Percentiles rank a stretch among this genome's conserved stretches.
Evolutionary conservation across 768 basidiomycete genomes (phyloP).

Genomic region (Hemileccinum rubropunctum): DNA sequence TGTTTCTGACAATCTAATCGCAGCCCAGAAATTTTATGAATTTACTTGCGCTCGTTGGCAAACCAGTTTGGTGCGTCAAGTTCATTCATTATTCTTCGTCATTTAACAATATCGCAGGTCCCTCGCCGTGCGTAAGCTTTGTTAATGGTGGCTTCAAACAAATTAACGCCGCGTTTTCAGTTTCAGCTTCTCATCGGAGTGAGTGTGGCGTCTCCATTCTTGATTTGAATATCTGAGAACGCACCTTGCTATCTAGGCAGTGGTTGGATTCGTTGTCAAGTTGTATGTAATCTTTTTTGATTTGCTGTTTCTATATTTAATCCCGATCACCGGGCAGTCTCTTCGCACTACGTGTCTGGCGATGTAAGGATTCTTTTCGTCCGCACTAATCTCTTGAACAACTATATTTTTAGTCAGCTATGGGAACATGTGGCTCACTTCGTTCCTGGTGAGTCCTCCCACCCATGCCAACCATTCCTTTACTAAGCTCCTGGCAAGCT

Average conservation of each 20-base stretch:
- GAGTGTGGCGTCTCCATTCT: slow-evolving; percentile 9
- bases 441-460: slow-evolving; percentile 40
- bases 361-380: slow-evolving; percentile 42
- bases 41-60: slow-evolving; percentile 34
- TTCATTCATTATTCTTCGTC: neutral
- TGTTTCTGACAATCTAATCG: slow-evolving; percentile 2
- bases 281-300: slow-evolving; percentile 34
- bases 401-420: slow-evolving; percentile 46
- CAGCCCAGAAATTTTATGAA: slow-evolving; percentile 40
- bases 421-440: slow-evolving; percentile 45
- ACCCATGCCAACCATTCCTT: neutral
- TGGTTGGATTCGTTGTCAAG: slow-evolving; percentile 58
- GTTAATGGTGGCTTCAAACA: slow-evolving; percentile 1
- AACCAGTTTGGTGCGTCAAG: slow-evolving; percentile 43
- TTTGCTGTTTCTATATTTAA: neutral
- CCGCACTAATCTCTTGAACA: neutral
- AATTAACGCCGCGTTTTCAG: slow-evolving; percentile 22
- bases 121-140: slow-evolving; percentile 41
- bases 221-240: slow-evolving; percentile 1
- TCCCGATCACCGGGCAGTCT: slow-evolving; percentile 32
- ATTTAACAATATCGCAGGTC: slow-evolving; percentile 39
- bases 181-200: slow-evolving; percentile 44
- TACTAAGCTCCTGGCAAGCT: slow-evolving; percentile 33
- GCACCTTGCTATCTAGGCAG: slow-evolving; percentile 33
- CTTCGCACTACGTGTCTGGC: slow-evolving; percentile 61